Conservation (phyloP, 192 early-diverging fungal genomes). For the Entomortierella chlamydospora region DNA sequence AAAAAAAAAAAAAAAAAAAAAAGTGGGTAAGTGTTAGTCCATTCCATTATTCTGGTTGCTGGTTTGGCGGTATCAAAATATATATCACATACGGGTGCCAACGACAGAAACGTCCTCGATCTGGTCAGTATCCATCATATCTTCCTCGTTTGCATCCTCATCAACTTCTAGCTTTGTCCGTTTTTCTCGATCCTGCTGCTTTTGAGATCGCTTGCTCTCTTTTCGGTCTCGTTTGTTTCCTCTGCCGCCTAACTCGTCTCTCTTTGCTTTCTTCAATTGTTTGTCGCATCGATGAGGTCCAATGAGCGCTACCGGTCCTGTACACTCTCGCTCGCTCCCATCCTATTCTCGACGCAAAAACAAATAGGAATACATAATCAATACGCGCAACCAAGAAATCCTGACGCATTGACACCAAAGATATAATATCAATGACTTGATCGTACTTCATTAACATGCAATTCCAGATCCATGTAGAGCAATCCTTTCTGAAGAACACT, state of each 20-base stretch:
- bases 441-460: constrained; percentile 81
- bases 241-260: constrained; percentile 39
- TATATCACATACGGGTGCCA: constrained; percentile 38
- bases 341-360: constrained; percentile 62
- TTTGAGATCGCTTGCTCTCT: constrained; percentile 36
- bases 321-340: constrained; percentile 80
- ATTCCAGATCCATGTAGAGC: constrained; percentile 90
- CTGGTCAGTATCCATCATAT: constrained; percentile 53
- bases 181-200: constrained; percentile 59
- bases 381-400: not conserved
- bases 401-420: not conserved
- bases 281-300: constrained; percentile 75
- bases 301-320: constrained; percentile 75
- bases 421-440: not conserved
- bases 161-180: constrained; percentile 52
- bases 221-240: constrained; percentile 62
- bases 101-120: constrained; percentile 41
- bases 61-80: no score
- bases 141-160: constrained; percentile 34
- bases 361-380: not conserved
- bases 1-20: not conserved
- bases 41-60: not conserved
- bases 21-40: not conserved
- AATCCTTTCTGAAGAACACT: constrained; percentile 92
- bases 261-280: constrained; percentile 54